A percentile compares a stretch with the other conserved stretches of the same genome.
These are phyloP conservation scores for Cronartium ribicola DNA, from an alignment of 1,284 basidiomycete species.

Conservation along the genomic window DNA sequence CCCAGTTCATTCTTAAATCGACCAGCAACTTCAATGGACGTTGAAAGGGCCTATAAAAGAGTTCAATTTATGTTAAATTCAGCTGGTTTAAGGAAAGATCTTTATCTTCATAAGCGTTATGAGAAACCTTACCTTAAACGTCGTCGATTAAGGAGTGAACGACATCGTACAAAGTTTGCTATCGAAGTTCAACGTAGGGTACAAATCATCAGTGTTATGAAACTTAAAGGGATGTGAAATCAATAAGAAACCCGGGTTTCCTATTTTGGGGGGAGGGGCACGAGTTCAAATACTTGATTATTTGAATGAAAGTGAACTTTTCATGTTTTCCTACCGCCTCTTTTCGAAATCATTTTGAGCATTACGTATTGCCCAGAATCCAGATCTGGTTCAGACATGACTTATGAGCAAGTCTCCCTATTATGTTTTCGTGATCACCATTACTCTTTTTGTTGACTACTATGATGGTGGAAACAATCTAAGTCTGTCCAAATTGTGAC, in stretches of 20 bases:
- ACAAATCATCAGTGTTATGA: slow-evolving; percentile 37
- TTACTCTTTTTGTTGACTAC: too few species aligned
- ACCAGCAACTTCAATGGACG: slow-evolving; percentile 21
- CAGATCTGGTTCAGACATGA: too few species aligned
- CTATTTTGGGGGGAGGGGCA: too few species aligned
- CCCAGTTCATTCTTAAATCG: slow-evolving; percentile 33
- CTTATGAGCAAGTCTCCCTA: too few species aligned
- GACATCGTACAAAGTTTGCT: slow-evolving; percentile 37
- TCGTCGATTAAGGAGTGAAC: slow-evolving; percentile 25
- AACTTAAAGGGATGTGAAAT: slow-evolving; percentile 36
- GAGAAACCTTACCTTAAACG: slow-evolving; percentile 41
- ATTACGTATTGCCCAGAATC: too few species aligned
- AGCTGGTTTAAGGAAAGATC: slow-evolving; percentile 20
- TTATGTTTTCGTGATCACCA: too few species aligned
- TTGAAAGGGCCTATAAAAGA: slow-evolving; percentile 32
- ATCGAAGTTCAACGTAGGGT: slow-evolving; percentile 40
- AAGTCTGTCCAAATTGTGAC: too few species aligned
- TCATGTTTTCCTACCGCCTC: too few species aligned
- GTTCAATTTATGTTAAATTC: slow-evolving; percentile 12
- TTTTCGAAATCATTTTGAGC: too few species aligned
- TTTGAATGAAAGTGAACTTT: neutral
- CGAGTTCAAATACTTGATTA: too few species aligned
- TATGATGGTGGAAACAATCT: too few species aligned
- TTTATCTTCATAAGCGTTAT: slow-evolving; percentile 32
- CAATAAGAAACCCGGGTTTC: too few species aligned